Base-by-base conservation (phyloP, 2,329 filamentous ascomycete species). In the Cadophora sp. region DNA sequence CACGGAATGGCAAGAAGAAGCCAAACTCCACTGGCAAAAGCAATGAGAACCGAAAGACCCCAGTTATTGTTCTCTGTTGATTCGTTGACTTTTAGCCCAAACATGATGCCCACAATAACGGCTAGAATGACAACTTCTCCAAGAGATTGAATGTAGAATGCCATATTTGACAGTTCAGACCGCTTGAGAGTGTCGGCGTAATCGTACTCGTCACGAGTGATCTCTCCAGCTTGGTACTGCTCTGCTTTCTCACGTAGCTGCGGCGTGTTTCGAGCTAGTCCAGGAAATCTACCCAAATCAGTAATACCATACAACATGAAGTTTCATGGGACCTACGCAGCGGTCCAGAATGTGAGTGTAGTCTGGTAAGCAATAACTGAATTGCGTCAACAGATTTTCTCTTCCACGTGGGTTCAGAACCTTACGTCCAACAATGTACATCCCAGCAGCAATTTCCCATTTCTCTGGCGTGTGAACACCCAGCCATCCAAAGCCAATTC, bases 401-500 rank as follows among this genome's bases (percentile, higher is more conserved):
- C 36, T 24, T 58, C 16, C 55, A 39, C 18, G 20, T 41, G 3
- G 5, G 3, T 43, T n/a, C 4, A 39, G 11, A 58, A 43, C 58
- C 58, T 39, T 76, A 68, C 69, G 65, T 1, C 88, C 89, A 18
- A 90, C 83, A 64, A 91, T 88, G 75, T 91, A 91, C 18, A 92
- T 76, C 0, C 84, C 89, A 0, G 86, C 82, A 0, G 81, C 89
- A 9, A 83, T 79, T 58, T 84, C 81, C 89, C 89, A 92, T 74
- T 88, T 81, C 3, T 82, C 80, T 18, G 83, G 77, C 0, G 82
- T 84, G 66, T 90, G 87, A 0, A 91, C 87, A 22, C 87, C 88
- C 1, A 91, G 77, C 87, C 89, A 91, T 59, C 83, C 88, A 69
- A 91, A 91, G 1, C 88, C 89, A 68, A 89, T 83, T 41, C 78